Percentiles rank a stretch among this genome's conserved stretches.
Evolutionary conservation across 1,284 basidiomycete genomes (phyloP).

Genomic region (Tilletiaria anomala): DNA sequence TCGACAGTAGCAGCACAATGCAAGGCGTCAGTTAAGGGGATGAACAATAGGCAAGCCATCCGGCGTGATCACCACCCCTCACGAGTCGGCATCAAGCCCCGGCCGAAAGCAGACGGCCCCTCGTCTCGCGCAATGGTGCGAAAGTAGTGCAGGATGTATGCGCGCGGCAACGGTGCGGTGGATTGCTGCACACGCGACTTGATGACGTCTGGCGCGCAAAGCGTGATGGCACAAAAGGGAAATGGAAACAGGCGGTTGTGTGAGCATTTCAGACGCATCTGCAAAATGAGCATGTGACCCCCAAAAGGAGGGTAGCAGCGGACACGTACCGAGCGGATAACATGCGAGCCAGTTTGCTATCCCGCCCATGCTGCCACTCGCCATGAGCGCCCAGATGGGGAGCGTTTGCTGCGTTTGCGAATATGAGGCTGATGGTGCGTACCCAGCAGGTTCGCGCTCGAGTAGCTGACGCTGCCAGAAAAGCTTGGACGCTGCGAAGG

Average conservation of each 20-base stretch:
- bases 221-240: too few relatives aligned
- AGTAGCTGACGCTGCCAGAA: too few relatives aligned
- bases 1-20: too few relatives aligned
- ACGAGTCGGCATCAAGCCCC: constrained; percentile 17
- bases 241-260: neutral
- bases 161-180: constrained; percentile 7
- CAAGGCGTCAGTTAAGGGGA: too few relatives aligned
- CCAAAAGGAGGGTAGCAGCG: too few relatives aligned
- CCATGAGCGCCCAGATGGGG: constrained; percentile 75
- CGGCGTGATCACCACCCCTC: too few relatives aligned
- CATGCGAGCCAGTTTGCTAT: constrained; percentile 85
- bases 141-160: constrained; percentile 12
- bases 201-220: constrained; percentile 24
- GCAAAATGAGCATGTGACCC: neutral
- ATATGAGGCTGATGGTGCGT: constrained; percentile 35
- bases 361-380: constrained; percentile 75
- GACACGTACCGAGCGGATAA: constrained; percentile 58
- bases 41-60: too few relatives aligned
- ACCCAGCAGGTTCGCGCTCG: too few relatives aligned
- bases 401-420: constrained; percentile 43
- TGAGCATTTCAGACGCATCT: neutral
- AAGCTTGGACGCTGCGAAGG: constrained; percentile 77
- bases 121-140: constrained; percentile 6
- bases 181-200: constrained; percentile 16
- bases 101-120: constrained; percentile 11